These are phyloP conservation scores for Beauveria sp. DNA, from an alignment of 2,329 filamentous ascomycete species.

Conservation along the genomic window DNA sequence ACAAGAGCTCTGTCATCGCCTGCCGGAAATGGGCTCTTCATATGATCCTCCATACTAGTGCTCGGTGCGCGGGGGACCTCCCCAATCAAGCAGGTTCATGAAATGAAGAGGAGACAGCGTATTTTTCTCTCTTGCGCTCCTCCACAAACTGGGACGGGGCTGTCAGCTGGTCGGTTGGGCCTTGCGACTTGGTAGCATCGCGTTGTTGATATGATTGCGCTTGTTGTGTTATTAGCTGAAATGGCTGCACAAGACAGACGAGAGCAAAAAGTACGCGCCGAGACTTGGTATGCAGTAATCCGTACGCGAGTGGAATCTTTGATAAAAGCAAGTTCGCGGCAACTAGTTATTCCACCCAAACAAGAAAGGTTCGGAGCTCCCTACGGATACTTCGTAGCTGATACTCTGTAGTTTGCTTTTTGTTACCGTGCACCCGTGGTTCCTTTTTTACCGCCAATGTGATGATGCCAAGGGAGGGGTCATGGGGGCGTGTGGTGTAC, in stretches of 20 bases:
- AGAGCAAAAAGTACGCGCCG: neutral
- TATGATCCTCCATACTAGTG: neutral
- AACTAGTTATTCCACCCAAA: neutral
- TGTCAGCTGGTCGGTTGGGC: neutral
- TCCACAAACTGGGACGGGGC: neutral
- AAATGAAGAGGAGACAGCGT: neutral
- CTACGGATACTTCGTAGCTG: no score
- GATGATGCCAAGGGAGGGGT: no score
- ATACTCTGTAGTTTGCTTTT: neutral
- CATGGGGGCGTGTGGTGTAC: no score
- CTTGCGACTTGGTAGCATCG: neutral
- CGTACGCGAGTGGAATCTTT: neutral
- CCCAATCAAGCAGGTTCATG: neutral
- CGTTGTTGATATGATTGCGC: neutral
- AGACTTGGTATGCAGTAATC: neutral
- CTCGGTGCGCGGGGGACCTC: neutral
- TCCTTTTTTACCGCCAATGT: no score
- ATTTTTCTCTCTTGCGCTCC: conserved; percentile 1
- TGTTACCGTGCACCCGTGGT: neutral
- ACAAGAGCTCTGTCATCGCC: neutral
- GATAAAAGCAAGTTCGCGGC: neutral
- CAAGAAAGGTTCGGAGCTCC: neutral
- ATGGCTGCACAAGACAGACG: neutral
- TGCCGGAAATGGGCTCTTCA: neutral
- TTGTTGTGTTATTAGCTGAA: neutral